Base-by-base conservation (phyloP, 2,329 filamentous ascomycete genomes). In the Huntiella bhutanensis region DNA sequence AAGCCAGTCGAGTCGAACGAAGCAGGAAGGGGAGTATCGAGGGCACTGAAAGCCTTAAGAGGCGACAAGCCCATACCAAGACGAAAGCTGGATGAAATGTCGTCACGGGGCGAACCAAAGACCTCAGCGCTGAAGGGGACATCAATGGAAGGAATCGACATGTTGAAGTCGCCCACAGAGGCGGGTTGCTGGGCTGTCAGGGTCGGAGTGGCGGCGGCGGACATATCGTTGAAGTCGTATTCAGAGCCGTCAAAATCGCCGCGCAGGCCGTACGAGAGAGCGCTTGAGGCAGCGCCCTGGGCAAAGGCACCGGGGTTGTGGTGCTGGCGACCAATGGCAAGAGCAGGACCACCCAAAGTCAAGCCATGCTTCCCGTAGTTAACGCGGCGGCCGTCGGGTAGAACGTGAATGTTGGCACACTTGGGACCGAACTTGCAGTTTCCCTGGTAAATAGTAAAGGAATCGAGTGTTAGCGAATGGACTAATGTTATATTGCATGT, bases 361-460 rank as follows among this genome's bases (percentile, higher is more conserved):
- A 70, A 82, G 65, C 73, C 73, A 56, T 75, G 75, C 59, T 77
- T 77, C 55, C 74, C 70, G 55, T 80, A 80, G 63, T 95, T 95
- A 59, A 96, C 84, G 59, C 88, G 77, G 56, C 85, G 79, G 50
- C 91, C 91, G 62, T 96, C 87, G 54, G 87, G 86, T 42, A 95
- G 78, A 57, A 96, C 82, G 63, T 98, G 91, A 53, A 92, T 84
- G 58, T 96, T 84, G 58, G 88, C 88, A 69, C 91, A 98, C 64
- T 96, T 96, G 52, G 85, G 82, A 52, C 91, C 91, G 61, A 96
- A 98, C 63, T 96, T 96, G 77, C 91, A 98, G 64, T 95, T 95
- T 54, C 91, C 91, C 85, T 95, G 28, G 13, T 15, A 19, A 46
- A 6, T 33, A 11, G 17, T 28, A 28, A 28, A 28, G 7, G 1